phyloP scores from a whole-genome alignment of 164 flowering plant genomes.

The Nymphaea colorata region DNA sequence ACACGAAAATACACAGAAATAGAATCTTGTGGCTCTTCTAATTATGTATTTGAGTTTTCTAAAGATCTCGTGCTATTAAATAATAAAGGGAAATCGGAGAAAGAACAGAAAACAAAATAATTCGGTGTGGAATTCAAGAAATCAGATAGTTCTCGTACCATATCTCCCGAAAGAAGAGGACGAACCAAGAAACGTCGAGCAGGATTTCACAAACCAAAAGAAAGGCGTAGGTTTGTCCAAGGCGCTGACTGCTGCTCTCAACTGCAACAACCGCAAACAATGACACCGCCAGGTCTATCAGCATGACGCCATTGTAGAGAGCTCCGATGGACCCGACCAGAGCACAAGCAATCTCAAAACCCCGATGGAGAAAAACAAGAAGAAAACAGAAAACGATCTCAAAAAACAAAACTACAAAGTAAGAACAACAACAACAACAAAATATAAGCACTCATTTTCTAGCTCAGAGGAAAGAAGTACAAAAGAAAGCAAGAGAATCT shows the following conservation, averaged over 20 bases:
- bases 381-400: conserved; percentile 5
- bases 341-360: conserved; percentile 55
- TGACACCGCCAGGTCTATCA: conserved; percentile 55
- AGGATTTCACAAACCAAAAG: conserved; percentile 54
- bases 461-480: background rate
- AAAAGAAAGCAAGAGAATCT: background rate
- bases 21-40: background rate
- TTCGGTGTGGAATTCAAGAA: background rate
- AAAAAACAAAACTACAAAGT: background rate
- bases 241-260: conserved; percentile 82
- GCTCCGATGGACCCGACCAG: conserved; percentile 86
- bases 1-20: background rate
- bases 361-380: background rate
- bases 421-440: background rate
- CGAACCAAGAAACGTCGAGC: conserved; percentile 65
- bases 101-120: background rate
- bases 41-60: too few species aligned
- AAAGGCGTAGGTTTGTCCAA: conserved; percentile 74
- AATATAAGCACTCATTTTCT: background rate
- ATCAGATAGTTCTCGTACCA: conserved; percentile 28
- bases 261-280: conserved; percentile 89
- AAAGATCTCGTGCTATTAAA: background rate
- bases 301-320: conserved; percentile 62
- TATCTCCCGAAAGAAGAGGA: conserved; percentile 50
- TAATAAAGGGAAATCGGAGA: background rate